Base-by-base conservation (phyloP, 2,329 filamentous ascomycete species). In the Fusarium nematophilum region DNA sequence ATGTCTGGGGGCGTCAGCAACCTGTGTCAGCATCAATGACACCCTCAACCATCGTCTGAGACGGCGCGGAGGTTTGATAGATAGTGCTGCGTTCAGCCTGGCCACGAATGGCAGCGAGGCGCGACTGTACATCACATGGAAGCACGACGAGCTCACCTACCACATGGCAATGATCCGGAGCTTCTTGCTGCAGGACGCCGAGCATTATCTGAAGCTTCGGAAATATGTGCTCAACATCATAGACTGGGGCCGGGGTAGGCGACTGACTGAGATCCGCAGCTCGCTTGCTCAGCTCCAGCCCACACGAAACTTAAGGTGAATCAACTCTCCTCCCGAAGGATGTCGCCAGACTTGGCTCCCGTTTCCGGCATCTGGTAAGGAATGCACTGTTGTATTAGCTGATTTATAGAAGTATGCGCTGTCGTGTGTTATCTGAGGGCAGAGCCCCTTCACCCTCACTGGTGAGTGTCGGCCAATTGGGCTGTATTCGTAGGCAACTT, bases 101-200 rank as follows among this genome's bases (percentile, higher is more conserved):
- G 44, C 44, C 10, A 47, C 27, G 44, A 47, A 57, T 53, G 64
- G 66, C 17, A 66, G 66, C 1, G 69, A 70, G 36, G 75, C 73
- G 5, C 69, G 67, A n/a, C 70, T 77, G 9, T 73, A 72, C 47
- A 49, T 76, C 18, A 69, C 73, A 6, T 76, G 71, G 73, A 74
- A 73, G 58, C 57, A 72, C 8, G 37, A 69, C 33, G 70, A 73
- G 21, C 57, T 67, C 2, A 47, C 71, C 5, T 76, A 73, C 59
- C 68, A 72, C 46, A 73, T 62, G 64, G 38, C 7, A 8, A 67
- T 59, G 5, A 59, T 74, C 26, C 26, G 67, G 1, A 67, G 53
- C 43, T 77, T 75, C 54, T 33, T 69, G 11, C 65, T 77, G 17
- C 66, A 73, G 27, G 30, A 68, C 0, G 67, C 70, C 2, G 44